These are phyloP conservation scores for Arthrinium puccinioides DNA, from an alignment of 2,329 filamentous ascomycete species.

Conservation along the genomic window DNA sequence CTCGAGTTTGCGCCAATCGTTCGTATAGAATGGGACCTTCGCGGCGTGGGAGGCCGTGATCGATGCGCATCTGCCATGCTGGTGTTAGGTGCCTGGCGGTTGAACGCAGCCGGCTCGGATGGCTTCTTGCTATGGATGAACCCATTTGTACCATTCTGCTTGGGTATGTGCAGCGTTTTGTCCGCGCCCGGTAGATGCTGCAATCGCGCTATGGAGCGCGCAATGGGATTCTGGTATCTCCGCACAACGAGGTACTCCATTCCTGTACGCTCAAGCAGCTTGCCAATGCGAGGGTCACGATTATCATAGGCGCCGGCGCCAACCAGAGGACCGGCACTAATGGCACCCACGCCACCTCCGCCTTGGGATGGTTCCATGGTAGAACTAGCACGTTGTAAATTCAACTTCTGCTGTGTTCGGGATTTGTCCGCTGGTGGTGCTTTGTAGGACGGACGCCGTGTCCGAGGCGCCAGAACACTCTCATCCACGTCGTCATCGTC, in stretches of 20 bases:
- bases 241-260: conserved; percentile 70
- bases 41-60: conserved; percentile 23
- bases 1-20: conserved; percentile 34
- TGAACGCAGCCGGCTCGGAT: conserved; percentile 13
- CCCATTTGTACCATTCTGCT: conserved; percentile 29
- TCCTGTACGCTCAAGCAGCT: conserved; percentile 61
- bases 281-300: conserved; percentile 55
- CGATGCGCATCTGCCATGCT: conserved; percentile 11
- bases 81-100: too few species aligned
- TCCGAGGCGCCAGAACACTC: conserved; percentile 40
- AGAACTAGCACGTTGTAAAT: conserved; percentile 66
- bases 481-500: conserved; percentile 28
- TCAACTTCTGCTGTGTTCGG: conserved; percentile 68
- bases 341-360: conserved; percentile 27
- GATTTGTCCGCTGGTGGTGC: conserved; percentile 47
- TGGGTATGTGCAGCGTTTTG: conserved; percentile 39
- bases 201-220: conserved; percentile 51
- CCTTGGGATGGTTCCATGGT: conserved; percentile 58
- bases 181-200: conserved; percentile 44
- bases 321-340: conserved; percentile 38
- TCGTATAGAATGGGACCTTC: conserved; percentile 27
- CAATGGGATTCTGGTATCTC: conserved; percentile 64
- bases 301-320: conserved; percentile 50
- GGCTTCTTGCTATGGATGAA: conserved; percentile 18
- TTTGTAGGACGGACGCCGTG: conserved; percentile 29